Evolutionary conservation across 2,329 filamentous ascomycete genomes (phyloP).

Genomic region (Cercospora sp.): DNA sequence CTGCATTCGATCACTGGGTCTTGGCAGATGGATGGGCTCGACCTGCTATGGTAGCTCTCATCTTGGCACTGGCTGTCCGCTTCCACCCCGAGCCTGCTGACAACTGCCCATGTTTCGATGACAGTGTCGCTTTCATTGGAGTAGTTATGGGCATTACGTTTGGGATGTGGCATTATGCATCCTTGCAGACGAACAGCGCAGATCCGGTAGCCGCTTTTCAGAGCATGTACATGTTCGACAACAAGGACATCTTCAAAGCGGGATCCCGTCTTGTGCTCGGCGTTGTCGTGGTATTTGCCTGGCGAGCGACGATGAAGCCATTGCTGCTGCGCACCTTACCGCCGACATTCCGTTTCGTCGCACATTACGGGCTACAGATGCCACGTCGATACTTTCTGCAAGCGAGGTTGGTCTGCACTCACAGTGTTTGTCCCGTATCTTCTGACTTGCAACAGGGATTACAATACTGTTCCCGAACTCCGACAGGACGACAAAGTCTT

Average conservation of each 20-base stretch:
- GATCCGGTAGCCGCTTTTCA: conserved; percentile 13
- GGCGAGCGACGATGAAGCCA: conserved; percentile 89
- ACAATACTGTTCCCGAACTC: conserved; percentile 75
- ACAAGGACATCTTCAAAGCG: conserved; percentile 66
- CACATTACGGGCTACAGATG: conserved; percentile 73
- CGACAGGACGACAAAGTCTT: conserved; percentile 83
- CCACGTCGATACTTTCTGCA: conserved; percentile 89
- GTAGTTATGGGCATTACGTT: conserved; percentile 82
- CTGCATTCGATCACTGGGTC: conserved; percentile 69
- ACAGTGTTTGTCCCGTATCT: not conserved
- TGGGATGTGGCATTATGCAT: conserved; percentile 75
- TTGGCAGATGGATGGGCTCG: conserved; percentile 64
- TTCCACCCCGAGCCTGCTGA: conserved; percentile 95
- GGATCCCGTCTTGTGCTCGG: conserved; percentile 72
- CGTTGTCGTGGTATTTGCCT: conserved; percentile 80
- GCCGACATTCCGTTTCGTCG: conserved; percentile 82
- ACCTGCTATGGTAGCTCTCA: conserved; percentile 62
- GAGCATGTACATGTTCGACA: conserved; percentile 40
- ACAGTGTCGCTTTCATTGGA: conserved; percentile 89
- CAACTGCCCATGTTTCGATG: conserved; percentile 95
- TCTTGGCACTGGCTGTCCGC: conserved; percentile 63
- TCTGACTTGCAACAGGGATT: conserved; percentile 57
- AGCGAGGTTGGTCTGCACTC: conserved; percentile 60
- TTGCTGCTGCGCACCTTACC: conserved; percentile 74
- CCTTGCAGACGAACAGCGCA: not conserved